phyloP scores from a whole-genome alignment of 371 early-diverging fungal species.

The Basidiobolus heterosporus region DNA sequence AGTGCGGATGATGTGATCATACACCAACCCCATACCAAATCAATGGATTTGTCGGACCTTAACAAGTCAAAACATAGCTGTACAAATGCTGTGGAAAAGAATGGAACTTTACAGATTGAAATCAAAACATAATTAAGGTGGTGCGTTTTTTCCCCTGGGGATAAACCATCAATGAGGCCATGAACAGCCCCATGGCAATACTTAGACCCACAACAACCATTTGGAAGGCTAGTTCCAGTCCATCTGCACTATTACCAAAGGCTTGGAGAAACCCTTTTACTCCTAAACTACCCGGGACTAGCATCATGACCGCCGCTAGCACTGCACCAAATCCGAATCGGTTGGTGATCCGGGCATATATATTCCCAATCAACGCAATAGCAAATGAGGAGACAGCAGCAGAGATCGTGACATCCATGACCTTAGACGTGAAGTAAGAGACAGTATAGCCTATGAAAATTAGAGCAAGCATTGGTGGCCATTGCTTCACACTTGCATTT shows the following conservation, averaged over 20 bases:
- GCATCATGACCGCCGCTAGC: slow-evolving; percentile 28
- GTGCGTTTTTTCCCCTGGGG: too few species aligned
- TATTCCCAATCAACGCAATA: slow-evolving; percentile 31
- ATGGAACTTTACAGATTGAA: too few species aligned
- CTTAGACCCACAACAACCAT: background rate
- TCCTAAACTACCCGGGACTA: slow-evolving; percentile 38
- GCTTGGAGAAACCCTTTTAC: slow-evolving; percentile 14
- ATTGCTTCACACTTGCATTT: too few species aligned
- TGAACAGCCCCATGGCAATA: background rate
- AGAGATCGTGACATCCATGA: slow-evolving; percentile 1
- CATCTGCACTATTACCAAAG: slow-evolving; percentile 6
- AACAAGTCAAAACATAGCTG: too few species aligned
- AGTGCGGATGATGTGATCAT: too few species aligned
- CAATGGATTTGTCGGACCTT: too few species aligned
- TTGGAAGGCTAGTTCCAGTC: background rate
- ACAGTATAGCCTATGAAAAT: too few species aligned
- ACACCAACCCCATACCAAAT: too few species aligned
- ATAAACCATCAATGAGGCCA: background rate
- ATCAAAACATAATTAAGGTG: too few species aligned
- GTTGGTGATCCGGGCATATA: slow-evolving; percentile 28
- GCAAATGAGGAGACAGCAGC: slow-evolving; percentile 34
- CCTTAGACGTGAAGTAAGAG: too few species aligned
- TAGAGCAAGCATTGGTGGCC: too few species aligned
- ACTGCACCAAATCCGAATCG: slow-evolving; percentile 35
- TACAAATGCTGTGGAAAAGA: too few species aligned